phyloP scores from a whole-genome alignment of 225 moss, liverwort and hornwort genomes.

The Bryoerythrophyllum caledonicum region DNA sequence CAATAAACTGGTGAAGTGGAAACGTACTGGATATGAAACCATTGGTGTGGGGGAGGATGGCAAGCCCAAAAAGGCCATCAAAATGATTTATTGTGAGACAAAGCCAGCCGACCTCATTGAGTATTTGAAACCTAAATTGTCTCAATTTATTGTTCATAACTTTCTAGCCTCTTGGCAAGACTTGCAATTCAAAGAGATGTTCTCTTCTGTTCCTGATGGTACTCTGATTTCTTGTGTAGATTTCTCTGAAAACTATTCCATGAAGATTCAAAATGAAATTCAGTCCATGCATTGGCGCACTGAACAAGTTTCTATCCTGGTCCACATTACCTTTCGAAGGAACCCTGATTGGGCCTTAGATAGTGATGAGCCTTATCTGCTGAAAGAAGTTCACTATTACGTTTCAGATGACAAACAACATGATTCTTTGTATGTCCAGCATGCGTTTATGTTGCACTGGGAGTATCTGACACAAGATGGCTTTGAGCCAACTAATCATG shows the following conservation, averaged over 20 bases:
- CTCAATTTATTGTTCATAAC: neutral
- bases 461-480: neutral
- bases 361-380: neutral
- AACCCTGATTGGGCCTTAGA: neutral
- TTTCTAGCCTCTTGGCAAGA: neutral
- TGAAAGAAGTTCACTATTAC: neutral
- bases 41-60: neutral
- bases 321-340: neutral
- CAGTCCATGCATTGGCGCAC: too few species aligned
- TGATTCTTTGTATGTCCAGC: neutral
- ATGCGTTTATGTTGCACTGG: neutral
- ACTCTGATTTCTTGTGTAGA: neutral
- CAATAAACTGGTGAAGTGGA: neutral
- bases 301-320: too few species aligned
- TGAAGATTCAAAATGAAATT: neutral
- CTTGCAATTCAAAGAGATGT: neutral
- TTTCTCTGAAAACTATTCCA: neutral
- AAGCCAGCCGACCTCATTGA: neutral
- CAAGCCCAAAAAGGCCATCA: neutral
- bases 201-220: neutral
- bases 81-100: neutral
- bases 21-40: neutral
- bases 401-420: neutral
- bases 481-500: neutral
- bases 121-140: neutral